phyloP scores from a whole-genome alignment of 345 rosid species.

The Zanthoxylum bungeanum region DNA sequence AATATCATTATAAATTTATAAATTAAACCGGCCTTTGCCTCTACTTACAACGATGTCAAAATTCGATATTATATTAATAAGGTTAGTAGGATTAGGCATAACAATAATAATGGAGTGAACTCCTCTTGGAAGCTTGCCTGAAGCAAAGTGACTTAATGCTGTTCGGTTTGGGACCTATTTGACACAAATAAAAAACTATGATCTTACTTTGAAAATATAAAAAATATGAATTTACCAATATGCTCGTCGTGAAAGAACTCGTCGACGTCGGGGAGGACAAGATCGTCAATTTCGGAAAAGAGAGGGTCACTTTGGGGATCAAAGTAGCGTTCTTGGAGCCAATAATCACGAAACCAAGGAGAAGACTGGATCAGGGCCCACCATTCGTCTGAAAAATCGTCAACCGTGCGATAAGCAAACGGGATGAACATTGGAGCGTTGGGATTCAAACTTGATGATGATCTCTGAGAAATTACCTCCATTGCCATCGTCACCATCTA shows the following conservation, averaged over 20 bases:
- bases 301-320: conserved; percentile 37
- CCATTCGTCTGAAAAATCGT: conserved; percentile 76
- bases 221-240: conserved; percentile 14
- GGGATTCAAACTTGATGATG: conserved; percentile 47
- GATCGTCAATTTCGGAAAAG: conserved; percentile 17
- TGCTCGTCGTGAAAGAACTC: conserved; percentile 28
- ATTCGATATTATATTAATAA: too few relatives aligned
- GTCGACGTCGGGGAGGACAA: conserved; percentile 27
- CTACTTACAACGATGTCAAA: too few relatives aligned
- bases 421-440: conserved; percentile 64
- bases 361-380: conserved; percentile 61
- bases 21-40: too few relatives aligned
- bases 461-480: conserved; percentile 35
- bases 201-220: neutral
- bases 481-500: conserved; percentile 12
- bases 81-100: too few relatives aligned
- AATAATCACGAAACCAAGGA: conserved; percentile 66
- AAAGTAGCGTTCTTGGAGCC: conserved; percentile 59
- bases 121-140: too few relatives aligned
- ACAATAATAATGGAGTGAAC: too few relatives aligned
- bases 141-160: too few relatives aligned
- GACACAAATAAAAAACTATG: neutral
- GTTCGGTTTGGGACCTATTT: too few relatives aligned
- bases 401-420: conserved; percentile 50
- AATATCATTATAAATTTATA: too few relatives aligned